A percentile compares a stretch with the other conserved stretches of the same genome.
phyloP scores from a whole-genome alignment of 2,329 filamentous ascomycete species.

The Alternaria tenuissima region DNA sequence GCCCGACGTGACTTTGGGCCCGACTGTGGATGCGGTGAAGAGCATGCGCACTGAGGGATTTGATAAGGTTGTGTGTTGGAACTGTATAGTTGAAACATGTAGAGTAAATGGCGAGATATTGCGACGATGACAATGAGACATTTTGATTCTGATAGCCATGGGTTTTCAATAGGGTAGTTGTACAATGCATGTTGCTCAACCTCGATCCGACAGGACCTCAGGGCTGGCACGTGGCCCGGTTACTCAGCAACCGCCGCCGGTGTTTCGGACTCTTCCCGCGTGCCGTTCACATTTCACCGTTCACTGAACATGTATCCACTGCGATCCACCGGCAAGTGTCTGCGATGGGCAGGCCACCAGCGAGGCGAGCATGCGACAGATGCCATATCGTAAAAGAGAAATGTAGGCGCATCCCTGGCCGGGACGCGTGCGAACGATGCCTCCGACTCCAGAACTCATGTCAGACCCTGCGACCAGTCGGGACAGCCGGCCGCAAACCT shows the following conservation, averaged over 20 bases:
- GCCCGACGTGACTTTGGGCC: constrained; percentile 40
- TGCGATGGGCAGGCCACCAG: constrained; percentile 13
- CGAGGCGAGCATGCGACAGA: constrained; percentile 14
- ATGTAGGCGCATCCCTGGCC: constrained; percentile 10
- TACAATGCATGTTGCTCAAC: neutral
- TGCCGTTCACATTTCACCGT: neutral
- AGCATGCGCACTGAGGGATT: constrained; percentile 29
- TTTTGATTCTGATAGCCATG: too few species aligned
- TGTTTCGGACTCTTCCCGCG: neutral
- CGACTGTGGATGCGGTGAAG: constrained; percentile 36
- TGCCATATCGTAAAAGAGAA: constrained; percentile 17
- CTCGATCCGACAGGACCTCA: neutral
- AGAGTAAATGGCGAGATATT: neutral
- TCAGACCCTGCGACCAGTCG: constrained; percentile 12
- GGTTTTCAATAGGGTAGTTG: too few species aligned
- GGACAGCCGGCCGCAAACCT: constrained; percentile 15
- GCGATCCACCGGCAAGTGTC: constrained; percentile 4
- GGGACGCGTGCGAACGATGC: constrained; percentile 16
- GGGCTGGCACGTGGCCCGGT: constrained; percentile 4
- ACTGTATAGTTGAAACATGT: neutral
- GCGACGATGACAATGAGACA: neutral
- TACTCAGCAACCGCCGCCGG: constrained; percentile 10
- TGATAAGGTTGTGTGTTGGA: neutral
- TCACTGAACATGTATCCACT: constrained; percentile 10
- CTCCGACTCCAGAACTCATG: constrained; percentile 10